Percentiles rank a stretch among this genome's conserved stretches.
Conservation (phyloP, 2,329 filamentous ascomycete genomes). For the Botrytis cinerea region DNA sequence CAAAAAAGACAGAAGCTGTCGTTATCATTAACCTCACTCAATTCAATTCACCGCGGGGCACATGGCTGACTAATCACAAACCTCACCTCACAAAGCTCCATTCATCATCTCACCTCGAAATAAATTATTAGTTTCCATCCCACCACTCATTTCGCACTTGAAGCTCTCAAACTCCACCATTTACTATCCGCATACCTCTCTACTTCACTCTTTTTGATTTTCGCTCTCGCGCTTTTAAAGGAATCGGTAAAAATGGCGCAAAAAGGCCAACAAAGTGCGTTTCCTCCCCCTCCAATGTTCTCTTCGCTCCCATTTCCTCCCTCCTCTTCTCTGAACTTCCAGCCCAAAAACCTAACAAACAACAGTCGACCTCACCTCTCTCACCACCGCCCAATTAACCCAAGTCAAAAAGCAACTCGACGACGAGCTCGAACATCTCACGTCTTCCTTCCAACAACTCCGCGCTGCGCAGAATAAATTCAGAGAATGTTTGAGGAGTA, state of each 20-base stretch:
- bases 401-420: slow-evolving; percentile 95
- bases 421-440: slow-evolving; percentile 93
- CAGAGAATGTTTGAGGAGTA: slow-evolving; percentile 80
- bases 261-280: slow-evolving; percentile 8
- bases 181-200: neutral
- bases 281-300: neutral
- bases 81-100: neutral
- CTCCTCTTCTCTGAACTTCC: neutral
- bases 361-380: slow-evolving; percentile 67
- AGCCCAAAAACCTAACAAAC: neutral
- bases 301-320: too few species aligned
- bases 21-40: neutral
- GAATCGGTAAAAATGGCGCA: neutral
- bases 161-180: neutral
- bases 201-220: too few species aligned
- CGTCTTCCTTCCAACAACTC: slow-evolving; percentile 84
- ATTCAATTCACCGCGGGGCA: neutral
- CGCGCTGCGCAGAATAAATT: slow-evolving; percentile 91
- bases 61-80: neutral
- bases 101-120: neutral
- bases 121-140: neutral
- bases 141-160: neutral
- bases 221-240: too few species aligned
- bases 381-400: slow-evolving; percentile 82
- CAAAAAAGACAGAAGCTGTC: neutral